Evolutionary conservation across 768 basidiomycete species (phyloP).

Genomic region (Suillus placidus): DNA sequence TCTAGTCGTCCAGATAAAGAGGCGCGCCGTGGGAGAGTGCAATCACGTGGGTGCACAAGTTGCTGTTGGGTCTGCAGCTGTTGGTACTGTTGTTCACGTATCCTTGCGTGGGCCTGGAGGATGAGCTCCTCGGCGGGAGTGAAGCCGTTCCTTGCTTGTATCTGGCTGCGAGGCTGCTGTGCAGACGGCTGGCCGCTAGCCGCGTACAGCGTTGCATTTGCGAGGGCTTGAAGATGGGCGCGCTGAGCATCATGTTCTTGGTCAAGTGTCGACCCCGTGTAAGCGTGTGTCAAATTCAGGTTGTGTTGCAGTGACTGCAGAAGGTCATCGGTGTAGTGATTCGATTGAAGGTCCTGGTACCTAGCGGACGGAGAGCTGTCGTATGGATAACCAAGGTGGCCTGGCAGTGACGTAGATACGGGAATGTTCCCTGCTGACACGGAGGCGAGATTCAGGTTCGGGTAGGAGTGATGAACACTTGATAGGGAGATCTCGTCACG

Average conservation of each 20-base stretch:
- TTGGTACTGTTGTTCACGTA: conserved; percentile 20
- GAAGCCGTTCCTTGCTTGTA: conserved; percentile 55
- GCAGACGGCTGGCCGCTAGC: conserved; percentile 12
- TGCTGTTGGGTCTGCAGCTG: conserved; percentile 18
- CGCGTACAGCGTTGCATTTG: conserved; percentile 21
- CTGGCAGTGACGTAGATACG: conserved; percentile 24
- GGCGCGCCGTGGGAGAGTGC: background rate
- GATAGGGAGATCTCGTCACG: conserved; percentile 3
- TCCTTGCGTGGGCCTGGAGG: conserved; percentile 52
- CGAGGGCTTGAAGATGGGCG: conserved; percentile 25
- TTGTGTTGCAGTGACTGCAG: conserved; percentile 38
- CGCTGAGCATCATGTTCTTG: conserved; percentile 22
- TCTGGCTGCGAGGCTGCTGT: conserved; percentile 25
- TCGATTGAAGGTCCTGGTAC: conserved; percentile 25
- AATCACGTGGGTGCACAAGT: background rate
- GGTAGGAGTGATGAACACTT: conserved; percentile 6
- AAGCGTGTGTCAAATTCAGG: conserved; percentile 19
- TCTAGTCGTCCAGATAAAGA: background rate
- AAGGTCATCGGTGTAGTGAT: conserved; percentile 43
- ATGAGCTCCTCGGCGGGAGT: conserved; percentile 72
- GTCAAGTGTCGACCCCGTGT: conserved; percentile 20
- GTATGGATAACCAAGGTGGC: conserved; percentile 22
- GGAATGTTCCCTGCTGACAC: conserved; percentile 15
- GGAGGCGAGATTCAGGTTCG: conserved; percentile 5
- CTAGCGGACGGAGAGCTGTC: conserved; percentile 20